Evolutionary conservation across 2,329 filamentous ascomycete species (phyloP).

Genomic region (Nakataea oryzae): DNA sequence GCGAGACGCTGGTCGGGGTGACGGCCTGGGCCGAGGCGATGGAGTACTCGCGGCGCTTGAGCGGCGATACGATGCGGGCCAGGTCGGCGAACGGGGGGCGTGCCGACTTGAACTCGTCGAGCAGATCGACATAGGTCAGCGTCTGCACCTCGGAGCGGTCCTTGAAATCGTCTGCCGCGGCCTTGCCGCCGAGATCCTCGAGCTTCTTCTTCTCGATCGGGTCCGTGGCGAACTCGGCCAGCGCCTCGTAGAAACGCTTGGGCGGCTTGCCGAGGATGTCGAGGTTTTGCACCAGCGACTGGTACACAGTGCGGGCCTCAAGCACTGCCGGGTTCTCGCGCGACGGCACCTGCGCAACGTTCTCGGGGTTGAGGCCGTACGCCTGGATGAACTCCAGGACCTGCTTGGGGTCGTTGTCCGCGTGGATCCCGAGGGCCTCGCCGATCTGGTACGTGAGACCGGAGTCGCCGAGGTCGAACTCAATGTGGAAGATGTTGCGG

Average conservation of each 20-base stretch:
- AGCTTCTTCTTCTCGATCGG: constrained; percentile 75
- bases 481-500: constrained; percentile 99
- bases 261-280: constrained; percentile 95
- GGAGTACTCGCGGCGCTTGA: constrained; percentile 98
- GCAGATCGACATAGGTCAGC: constrained; percentile 79
- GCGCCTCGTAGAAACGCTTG: constrained; percentile 93
- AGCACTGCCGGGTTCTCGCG: constrained; percentile 64
- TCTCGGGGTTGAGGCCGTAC: constrained; percentile 74
- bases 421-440: constrained; percentile 92
- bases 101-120: constrained; percentile 83
- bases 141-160: constrained; percentile 83
- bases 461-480: constrained; percentile 88
- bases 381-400: constrained; percentile 79
- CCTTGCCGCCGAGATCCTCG: constrained; percentile 61
- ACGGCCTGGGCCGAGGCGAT: constrained; percentile 96
- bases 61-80: constrained; percentile 72
- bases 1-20: constrained; percentile 75
- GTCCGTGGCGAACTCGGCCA: constrained; percentile 78
- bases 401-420: constrained; percentile 75
- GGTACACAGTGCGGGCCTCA: constrained; percentile 87
- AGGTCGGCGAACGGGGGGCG: constrained; percentile 84
- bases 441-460: constrained; percentile 95
- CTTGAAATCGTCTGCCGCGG: constrained; percentile 87
- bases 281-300: constrained; percentile 82
- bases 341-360: constrained; percentile 83